phyloP scores from a whole-genome alignment of 2,329 filamentous ascomycete species.

The Beauveria sp. region DNA sequence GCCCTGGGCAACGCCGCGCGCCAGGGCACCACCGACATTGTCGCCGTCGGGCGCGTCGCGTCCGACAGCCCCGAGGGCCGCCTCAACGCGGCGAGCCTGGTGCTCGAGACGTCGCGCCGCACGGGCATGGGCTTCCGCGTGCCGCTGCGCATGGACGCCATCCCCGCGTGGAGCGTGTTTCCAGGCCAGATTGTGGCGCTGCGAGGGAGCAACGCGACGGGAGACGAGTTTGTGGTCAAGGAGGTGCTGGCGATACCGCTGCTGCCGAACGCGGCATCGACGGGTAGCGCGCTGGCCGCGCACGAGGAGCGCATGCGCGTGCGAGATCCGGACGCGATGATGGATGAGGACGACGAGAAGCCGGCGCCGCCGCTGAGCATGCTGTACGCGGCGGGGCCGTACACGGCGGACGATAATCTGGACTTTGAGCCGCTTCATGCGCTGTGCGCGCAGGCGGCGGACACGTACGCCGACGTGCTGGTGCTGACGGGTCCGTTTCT shows the following conservation, averaged over 20 bases:
- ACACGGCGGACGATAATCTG: constrained; percentile 86
- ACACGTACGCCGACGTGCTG: constrained; percentile 68
- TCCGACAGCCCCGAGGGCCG: constrained; percentile 82
- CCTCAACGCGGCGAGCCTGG: constrained; percentile 74
- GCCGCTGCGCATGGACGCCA: constrained; percentile 64
- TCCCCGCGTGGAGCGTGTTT: constrained; percentile 74
- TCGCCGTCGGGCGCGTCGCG: constrained; percentile 86
- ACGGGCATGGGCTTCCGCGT: constrained; percentile 77
- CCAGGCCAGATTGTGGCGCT: constrained; percentile 90
- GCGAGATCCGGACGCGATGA: constrained; percentile 54
- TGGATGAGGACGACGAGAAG: constrained; percentile 28
- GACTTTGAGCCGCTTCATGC: constrained; percentile 81
- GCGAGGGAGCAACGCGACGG: constrained; percentile 78
- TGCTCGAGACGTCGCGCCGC: constrained; percentile 80
- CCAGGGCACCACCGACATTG: constrained; percentile 76
- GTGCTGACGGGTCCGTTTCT: constrained; percentile 83
- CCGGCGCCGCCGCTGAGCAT: constrained; percentile 62
- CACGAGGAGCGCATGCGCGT: constrained; percentile 59
- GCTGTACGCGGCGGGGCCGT: constrained; percentile 76
- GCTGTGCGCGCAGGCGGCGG: constrained; percentile 69
- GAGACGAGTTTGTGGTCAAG: constrained; percentile 71
- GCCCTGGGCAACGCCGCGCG: constrained; percentile 81
- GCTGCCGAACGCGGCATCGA: constrained; percentile 65
- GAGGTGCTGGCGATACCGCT: constrained; percentile 70
- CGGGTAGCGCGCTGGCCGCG: constrained; percentile 54